Evolutionary conservation across 306 rosid genomes (phyloP).

Genomic region (Inga laurina): DNA sequence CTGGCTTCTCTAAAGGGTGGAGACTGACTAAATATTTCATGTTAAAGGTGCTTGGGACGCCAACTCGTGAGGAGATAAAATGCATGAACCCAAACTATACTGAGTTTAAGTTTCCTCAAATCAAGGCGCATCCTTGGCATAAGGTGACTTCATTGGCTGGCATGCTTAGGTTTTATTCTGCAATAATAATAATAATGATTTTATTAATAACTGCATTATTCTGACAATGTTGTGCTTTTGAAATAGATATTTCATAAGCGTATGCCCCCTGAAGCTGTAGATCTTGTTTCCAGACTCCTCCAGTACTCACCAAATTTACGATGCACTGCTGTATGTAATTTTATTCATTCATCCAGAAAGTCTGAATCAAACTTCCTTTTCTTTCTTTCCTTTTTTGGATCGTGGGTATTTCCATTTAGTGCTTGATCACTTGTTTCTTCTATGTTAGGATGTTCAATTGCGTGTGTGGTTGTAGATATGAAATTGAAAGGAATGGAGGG

Average conservation of each 20-base stretch:
- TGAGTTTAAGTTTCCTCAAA: conserved; percentile 50
- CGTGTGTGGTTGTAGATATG: neutral
- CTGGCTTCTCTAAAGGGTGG: neutral
- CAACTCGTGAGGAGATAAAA: conserved; percentile 75
- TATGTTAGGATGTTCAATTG: neutral
- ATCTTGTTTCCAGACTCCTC: conserved; percentile 73
- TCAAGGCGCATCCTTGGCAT: conserved; percentile 35
- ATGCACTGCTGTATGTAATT: conserved; percentile 60
- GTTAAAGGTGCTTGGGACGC: conserved; percentile 66
- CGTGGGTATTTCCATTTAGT: neutral
- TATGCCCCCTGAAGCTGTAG: conserved; percentile 68
- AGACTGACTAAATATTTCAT: neutral
- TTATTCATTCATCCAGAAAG: neutral
- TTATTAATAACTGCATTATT: conserved; percentile 1
- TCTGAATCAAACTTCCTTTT: neutral
- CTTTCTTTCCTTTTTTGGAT: neutral
- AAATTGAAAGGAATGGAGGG: neutral
- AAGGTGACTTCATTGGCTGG: conserved; percentile 41
- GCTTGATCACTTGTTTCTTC: neutral
- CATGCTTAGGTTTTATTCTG: neutral
- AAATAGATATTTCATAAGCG: conserved; percentile 71
- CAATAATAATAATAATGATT: neutral
- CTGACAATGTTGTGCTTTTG: neutral
- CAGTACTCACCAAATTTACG: conserved; percentile 73
- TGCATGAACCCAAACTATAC: conserved; percentile 79